phyloP scores from a whole-genome alignment of 257 asterid genomes.

The Solanum clarkiae region DNA sequence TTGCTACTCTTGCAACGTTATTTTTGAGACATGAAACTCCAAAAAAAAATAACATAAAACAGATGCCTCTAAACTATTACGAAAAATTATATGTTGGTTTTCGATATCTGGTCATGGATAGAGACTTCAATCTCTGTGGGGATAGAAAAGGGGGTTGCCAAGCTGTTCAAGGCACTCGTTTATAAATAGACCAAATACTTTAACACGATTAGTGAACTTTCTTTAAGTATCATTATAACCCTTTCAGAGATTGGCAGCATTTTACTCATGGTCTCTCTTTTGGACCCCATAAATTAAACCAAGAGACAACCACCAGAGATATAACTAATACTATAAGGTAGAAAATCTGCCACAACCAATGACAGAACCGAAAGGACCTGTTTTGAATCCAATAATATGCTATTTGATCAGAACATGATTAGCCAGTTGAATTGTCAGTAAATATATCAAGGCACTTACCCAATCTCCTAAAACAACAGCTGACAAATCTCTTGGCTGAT shows the following conservation, averaged over 20 bases:
- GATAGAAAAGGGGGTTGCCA: not conserved
- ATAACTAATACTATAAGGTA: not conserved
- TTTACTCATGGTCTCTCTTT: not conserved
- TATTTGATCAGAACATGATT: no score
- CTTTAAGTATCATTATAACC: not conserved
- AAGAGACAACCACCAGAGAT: not conserved
- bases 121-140: not conserved
- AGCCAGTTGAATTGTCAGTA: not conserved
- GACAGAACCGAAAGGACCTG: conserved; percentile 63
- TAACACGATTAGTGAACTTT: not conserved
- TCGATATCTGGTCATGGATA: not conserved
- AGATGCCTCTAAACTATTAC: not conserved
- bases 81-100: not conserved
- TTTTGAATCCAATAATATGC: not conserved
- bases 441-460: conserved; percentile 26
- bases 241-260: not conserved
- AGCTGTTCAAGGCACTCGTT: not conserved
- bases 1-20: not conserved
- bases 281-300: not conserved
- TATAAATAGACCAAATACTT: not conserved
- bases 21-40: not conserved
- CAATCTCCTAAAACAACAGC: conserved; percentile 41
- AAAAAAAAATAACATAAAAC: not conserved
- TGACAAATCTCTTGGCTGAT: conserved; percentile 38
- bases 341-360: conserved; percentile 58